Evolutionary conservation across 108 stramenopile genomes (phyloP), one percentile per base, ranked within the genome.

Genomic region (Fistulifera pelliculosa): DNA sequence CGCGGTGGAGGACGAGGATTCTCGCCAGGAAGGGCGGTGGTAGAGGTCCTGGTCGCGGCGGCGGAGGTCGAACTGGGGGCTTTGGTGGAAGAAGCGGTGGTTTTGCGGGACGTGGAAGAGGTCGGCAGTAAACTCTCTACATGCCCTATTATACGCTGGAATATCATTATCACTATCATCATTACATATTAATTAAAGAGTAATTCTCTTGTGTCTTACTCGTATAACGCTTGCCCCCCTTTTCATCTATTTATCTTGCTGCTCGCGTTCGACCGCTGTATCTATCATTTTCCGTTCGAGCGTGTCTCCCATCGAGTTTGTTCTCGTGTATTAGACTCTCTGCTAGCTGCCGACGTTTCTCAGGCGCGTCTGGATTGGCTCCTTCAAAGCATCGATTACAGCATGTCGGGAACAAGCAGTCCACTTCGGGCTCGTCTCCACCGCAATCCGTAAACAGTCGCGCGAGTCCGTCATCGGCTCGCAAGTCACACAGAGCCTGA

Each of bases 61-160:
- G 80, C 49, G 66, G 77, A 28, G 58, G n/a, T n/a, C n/a, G n/a
- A n/a, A n/a, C n/a, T n/a, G n/a, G 76, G 76, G 75, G 82, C 27
- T 49, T 76, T 21, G 79, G 79, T 21, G 65, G 76, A 38, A 52
- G 73, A 10, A 41, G 68, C 8, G 70, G 75, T 56, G 49, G 84
- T 38, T 79, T 73, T 39, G 76, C 77, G 21, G 70, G 83, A 35
- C 53, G 78, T 44, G 62, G 62, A 38, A 45, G 44, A 11, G 44
- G 44, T 19, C 44, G 44, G 4, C 44, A 45, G 44, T 45, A 45
- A 35, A 6, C 31, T 6, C 31, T n/a, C n/a, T n/a, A n/a, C n/a
- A n/a, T n/a, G n/a, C n/a, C n/a, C n/a, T n/a, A n/a, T n/a, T n/a
- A n/a, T n/a, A n/a, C n/a, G n/a, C n/a, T n/a, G n/a, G n/a, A n/a